Conservation (phyloP, 73 alveolate species). For the Tetrahymena malaccensis region DNA sequence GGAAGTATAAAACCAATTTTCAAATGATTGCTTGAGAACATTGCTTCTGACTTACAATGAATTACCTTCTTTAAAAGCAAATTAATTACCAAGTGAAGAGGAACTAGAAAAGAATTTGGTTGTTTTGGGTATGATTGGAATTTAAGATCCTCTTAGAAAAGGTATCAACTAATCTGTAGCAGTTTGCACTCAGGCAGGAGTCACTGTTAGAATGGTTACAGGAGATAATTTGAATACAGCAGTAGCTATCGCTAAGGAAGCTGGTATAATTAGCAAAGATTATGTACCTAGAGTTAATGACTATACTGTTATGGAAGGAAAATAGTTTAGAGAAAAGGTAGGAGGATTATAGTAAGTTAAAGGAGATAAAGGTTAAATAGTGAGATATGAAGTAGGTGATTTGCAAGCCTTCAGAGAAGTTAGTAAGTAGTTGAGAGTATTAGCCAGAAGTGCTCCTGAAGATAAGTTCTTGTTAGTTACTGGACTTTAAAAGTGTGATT, state of each 20-base stretch:
- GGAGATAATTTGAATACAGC: constrained; percentile 94
- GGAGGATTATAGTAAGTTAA: constrained; percentile 42
- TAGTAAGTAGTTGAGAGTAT: constrained; percentile 65
- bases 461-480: constrained; percentile 84
- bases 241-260: constrained; percentile 78
- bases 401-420: constrained; percentile 65
- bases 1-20: constrained; percentile 47
- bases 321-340: constrained; percentile 59
- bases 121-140: constrained; percentile 63
- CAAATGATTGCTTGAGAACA: constrained; percentile 69
- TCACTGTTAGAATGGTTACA: constrained; percentile 89
- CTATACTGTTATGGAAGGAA: constrained; percentile 80
- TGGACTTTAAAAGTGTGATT: constrained; percentile 72
- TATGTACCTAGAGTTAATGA: constrained; percentile 36
- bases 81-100: constrained; percentile 32
- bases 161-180: constrained; percentile 77
- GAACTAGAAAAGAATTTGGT: constrained; percentile 47
- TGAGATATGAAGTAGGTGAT: constrained; percentile 51
- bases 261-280: constrained; percentile 73
- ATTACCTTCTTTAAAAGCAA: constrained; percentile 42
- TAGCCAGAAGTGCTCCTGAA: constrained; percentile 90
- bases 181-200: constrained; percentile 73
- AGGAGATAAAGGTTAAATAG: constrained; percentile 48
- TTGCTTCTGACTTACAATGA: constrained; percentile 66
- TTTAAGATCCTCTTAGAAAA: constrained; percentile 79